phyloP scores from a whole-genome alignment of 208 protist genomes.

The Vickermania ingenoplastis region DNA sequence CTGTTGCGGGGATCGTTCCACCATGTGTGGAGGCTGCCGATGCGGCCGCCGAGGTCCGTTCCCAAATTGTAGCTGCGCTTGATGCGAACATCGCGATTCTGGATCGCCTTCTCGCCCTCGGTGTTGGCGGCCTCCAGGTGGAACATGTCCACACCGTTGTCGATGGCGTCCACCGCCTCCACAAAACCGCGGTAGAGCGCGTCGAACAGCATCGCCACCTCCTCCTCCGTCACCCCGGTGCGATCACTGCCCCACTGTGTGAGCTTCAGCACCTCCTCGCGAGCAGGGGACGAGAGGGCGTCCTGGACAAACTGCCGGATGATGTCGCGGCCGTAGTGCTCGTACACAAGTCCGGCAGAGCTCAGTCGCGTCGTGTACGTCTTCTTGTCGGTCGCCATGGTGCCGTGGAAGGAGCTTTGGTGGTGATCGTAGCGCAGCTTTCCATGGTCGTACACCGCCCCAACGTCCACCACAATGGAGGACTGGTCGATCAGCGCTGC shows the following conservation, averaged over 20 bases:
- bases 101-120: constrained; percentile 17
- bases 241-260: constrained; percentile 20
- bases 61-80: constrained; percentile 38
- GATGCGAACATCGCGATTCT: constrained; percentile 14
- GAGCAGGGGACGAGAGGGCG: constrained; percentile 24
- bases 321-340: constrained; percentile 91
- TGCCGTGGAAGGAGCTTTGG: constrained; percentile 89
- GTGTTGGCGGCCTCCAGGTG: constrained; percentile 11
- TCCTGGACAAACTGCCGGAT: constrained; percentile 54
- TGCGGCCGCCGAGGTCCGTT: constrained; percentile 69
- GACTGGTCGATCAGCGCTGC: constrained; percentile 44
- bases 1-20: constrained; percentile 77
- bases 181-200: constrained; percentile 86
- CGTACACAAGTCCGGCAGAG: constrained; percentile 91
- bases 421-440: constrained; percentile 92
- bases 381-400: constrained; percentile 59
- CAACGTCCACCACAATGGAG: constrained; percentile 94
- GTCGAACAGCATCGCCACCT: constrained; percentile 68
- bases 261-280: constrained; percentile 30
- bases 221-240: constrained; percentile 21
- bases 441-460: constrained; percentile 86
- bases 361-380: constrained; percentile 81
- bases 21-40: constrained; percentile 72
- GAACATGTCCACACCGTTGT: constrained; percentile 91
- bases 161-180: constrained; percentile 90